Evolutionary conservation across 176 grass and related monocot genomes (phyloP), one percentile per base, ranked within the genome.

Genomic region (Carex parvula): DNA sequence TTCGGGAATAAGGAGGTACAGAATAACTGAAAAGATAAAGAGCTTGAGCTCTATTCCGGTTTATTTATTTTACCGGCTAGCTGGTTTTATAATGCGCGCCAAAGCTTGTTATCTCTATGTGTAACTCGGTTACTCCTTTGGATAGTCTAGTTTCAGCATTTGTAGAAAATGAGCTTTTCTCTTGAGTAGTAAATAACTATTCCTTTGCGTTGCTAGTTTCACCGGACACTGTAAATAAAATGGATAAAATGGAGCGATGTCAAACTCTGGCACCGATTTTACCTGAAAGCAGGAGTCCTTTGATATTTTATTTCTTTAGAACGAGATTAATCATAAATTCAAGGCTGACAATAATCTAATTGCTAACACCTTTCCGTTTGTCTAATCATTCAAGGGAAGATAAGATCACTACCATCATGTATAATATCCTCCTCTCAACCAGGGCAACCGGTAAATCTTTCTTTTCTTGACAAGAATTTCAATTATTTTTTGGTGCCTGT

Each of bases 301-400:
- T 8, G 12, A 16, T 69, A 6, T 39, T 39, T 39, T 69, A 39
- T 11, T 17, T 68, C 64, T 68, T 66, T 68, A 68, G 0, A 39
- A 15, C 20, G 3, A 32, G 54, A 26, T 55, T 52, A 26, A 78
- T 13, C 41, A 74, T 78, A 56, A 10, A 55, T 29, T 56, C 11
- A 80, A 59, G 77, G 26, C 16, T 76, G 30, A 7, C 32, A 70
- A 41, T 67, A 50, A 44, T 56, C 21, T 83, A 37, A 76, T 81
- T 20, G 16, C 24, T 42, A 10, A 39, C 29, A 11, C 52, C 68
- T 42, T 52, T 83, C 10, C 64, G 2, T 67, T 33, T 82, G 46
- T 80, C 61, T 59, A 30, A 82, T 32, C 11, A 83, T 67, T 86
- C 37, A 68, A 98, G 95, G 91, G 86, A 92, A 83, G 91, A 83